Evolutionary conservation across 2,329 filamentous ascomycete species (phyloP), one percentile per base, ranked within the genome.

Genomic region (Remersonia thermophila): DNA sequence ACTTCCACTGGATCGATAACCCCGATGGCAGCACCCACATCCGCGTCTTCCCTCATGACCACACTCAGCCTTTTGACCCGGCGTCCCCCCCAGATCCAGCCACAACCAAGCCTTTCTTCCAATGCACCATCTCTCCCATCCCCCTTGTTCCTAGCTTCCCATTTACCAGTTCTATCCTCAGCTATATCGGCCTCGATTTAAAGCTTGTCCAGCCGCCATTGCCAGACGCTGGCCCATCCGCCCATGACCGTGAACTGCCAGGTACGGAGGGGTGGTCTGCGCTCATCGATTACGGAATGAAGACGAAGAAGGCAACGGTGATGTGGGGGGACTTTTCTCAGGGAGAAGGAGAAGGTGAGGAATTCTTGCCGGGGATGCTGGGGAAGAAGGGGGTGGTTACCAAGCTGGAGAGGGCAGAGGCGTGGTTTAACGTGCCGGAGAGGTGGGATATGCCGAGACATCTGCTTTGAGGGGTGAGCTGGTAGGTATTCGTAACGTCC

Each of bases 131-230:
- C 46, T 59, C 58, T 39, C 55, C 61, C 0, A 46, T 65, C 8
- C 51, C 52, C 0, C 66, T 58, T 45, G 38, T 57, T 1, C 67
- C 67, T 0, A 48, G 47, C 2, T 66, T 71, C 40, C 65, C 66
- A 0, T 51, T 67, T 13, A 59, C 60, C 4, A 58, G 60, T 3
- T 44, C 43, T 2, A 55, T 58, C 50, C 39, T 59, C 14, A 52
- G 53, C 12, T 59, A 57, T 38, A 30, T 68, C 14, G 64, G 67
- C 13, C 38, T 69, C 23, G 55, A 65, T 39, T 46, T 57, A 1
- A 56, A 52, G 0, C 49, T 71, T 8, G 62, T 66, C n/a, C 62
- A 66, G 30, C 68, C 68, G 3, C 68, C 68, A 0, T 48, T 72
- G 1, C 67, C 67, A 0, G 44, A 50, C 2, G 63, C 62, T 3